phyloP scores from a whole-genome alignment of 176 grass and related monocot species.

The Typha latifolia region DNA sequence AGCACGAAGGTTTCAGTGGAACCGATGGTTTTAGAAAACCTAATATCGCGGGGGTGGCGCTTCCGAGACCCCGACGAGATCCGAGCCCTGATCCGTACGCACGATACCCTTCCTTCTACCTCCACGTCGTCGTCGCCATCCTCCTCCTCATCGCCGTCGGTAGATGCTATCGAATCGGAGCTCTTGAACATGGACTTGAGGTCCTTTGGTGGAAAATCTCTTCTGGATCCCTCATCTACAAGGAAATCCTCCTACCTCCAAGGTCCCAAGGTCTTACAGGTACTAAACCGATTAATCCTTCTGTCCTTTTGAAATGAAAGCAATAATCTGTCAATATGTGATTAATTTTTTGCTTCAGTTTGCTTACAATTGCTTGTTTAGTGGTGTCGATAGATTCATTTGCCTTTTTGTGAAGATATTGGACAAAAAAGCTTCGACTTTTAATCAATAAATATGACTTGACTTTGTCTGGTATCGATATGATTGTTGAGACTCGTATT shows the following conservation, averaged over 20 bases:
- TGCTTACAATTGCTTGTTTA: neutral
- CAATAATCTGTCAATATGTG: neutral
- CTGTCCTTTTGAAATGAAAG: constrained; percentile 4
- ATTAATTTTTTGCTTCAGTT: neutral
- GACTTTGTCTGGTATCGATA: too few relatives aligned
- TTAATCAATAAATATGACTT: too few relatives aligned
- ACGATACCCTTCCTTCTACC: constrained; percentile 10
- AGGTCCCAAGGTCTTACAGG: constrained; percentile 60
- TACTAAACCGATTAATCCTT: constrained; percentile 7
- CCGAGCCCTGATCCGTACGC: constrained; percentile 30
- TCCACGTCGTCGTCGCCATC: constrained; percentile 8
- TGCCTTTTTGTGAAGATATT: too few relatives aligned
- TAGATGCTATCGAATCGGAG: constrained; percentile 51
- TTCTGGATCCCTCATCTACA: constrained; percentile 36
- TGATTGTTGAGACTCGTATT: too few relatives aligned
- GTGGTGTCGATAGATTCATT: too few relatives aligned
- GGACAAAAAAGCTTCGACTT: too few relatives aligned
- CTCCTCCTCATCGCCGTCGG: constrained; percentile 7
- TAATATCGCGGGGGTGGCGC: constrained; percentile 49
- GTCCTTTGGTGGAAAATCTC: constrained; percentile 41
- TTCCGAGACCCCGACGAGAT: constrained; percentile 42
- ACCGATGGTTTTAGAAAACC: constrained; percentile 28
- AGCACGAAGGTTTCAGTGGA: constrained; percentile 1
- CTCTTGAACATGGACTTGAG: constrained; percentile 61
- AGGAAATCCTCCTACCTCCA: constrained; percentile 49